These are phyloP conservation scores for Phaseolus lunatus DNA, from an alignment of 306 rosid species.

Conservation along the genomic window DNA sequence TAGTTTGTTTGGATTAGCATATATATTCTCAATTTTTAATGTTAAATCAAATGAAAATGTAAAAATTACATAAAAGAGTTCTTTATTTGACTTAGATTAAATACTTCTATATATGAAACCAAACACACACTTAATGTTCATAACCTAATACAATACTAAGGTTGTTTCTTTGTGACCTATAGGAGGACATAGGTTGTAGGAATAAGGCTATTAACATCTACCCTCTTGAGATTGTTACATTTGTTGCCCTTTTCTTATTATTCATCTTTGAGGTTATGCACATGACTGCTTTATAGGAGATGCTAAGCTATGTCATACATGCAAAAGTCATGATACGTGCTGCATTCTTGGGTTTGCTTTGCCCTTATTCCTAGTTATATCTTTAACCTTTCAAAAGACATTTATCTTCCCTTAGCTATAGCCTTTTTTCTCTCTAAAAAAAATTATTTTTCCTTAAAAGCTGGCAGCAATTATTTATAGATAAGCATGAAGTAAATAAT, in stretches of 20 bases:
- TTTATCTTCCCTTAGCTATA: neutral
- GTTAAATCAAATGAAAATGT: neutral
- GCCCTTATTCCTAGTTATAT: neutral
- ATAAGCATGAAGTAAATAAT: constrained; percentile 20
- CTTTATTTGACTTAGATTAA: neutral
- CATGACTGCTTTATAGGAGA: constrained; percentile 1
- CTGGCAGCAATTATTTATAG: constrained; percentile 19
- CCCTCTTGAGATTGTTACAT: neutral
- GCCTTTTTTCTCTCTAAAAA: constrained; percentile 3
- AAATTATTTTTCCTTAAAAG: neutral
- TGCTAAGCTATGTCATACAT: constrained; percentile 1
- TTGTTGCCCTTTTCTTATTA: neutral
- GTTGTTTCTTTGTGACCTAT: neutral
- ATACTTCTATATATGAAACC: neutral
- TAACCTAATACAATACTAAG: neutral
- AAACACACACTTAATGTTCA: neutral
- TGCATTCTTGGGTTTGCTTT: neutral
- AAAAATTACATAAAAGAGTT: neutral
- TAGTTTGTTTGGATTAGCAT: neutral
- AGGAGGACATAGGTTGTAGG: neutral
- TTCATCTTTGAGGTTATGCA: constrained; percentile 2
- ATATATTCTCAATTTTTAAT: neutral
- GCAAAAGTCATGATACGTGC: neutral
- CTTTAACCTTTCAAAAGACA: constrained; percentile 6
- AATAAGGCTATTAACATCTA: neutral